These are phyloP conservation scores for Apiospora marii DNA, from an alignment of 2,329 filamentous ascomycete species.

Conservation along the genomic window DNA sequence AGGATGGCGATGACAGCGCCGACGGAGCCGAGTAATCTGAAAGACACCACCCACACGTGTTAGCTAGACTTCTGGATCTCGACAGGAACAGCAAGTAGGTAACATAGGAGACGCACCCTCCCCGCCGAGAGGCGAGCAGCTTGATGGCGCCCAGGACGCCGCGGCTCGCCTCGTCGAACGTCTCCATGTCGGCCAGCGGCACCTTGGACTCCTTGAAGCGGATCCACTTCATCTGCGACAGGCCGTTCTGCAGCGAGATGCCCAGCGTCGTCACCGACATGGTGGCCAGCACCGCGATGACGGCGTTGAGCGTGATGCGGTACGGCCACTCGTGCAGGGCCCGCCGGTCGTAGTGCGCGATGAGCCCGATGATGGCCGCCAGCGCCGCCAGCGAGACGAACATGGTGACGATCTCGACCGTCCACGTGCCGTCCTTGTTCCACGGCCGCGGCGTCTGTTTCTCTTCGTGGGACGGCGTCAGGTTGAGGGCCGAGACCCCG, in stretches of 20 bases:
- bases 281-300: constrained; percentile 43
- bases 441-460: constrained; percentile 7
- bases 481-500: background rate
- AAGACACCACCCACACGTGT: background rate
- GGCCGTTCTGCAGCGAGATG: constrained; percentile 41
- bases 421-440: constrained; percentile 36
- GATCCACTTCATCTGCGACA: constrained; percentile 45
- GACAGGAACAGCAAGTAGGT: background rate
- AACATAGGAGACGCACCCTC: constrained; percentile 36
- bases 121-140: constrained; percentile 37
- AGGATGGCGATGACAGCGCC: constrained; percentile 40
- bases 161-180: constrained; percentile 44
- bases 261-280: constrained; percentile 41
- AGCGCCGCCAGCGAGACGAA: constrained; percentile 38
- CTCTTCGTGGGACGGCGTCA: background rate
- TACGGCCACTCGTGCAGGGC: constrained; percentile 42
- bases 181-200: constrained; percentile 43
- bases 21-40: constrained; percentile 39
- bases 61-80: background rate
- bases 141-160: constrained; percentile 41
- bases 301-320: constrained; percentile 43
- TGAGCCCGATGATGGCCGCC: constrained; percentile 40
- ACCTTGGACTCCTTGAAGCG: constrained; percentile 40
- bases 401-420: constrained; percentile 39
- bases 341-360: constrained; percentile 40